Percentiles rank a stretch among this genome's conserved stretches.
These are phyloP conservation scores for Amylostereum areolatum DNA, from an alignment of 1,284 basidiomycete genomes.

Conservation along the genomic window DNA sequence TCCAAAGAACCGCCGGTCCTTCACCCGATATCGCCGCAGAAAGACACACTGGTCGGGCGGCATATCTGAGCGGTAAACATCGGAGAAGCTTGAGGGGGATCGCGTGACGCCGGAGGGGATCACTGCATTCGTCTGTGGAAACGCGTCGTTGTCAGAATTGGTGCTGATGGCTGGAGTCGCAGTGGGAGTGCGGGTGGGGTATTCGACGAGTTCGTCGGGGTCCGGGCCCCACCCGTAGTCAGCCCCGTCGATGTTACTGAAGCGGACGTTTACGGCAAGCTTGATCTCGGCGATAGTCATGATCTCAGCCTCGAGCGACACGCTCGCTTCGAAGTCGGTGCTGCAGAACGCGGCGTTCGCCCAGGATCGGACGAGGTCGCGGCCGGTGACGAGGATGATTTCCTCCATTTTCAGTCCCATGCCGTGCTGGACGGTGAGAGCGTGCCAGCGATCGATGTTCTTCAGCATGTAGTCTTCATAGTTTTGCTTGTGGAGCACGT, in stretches of 20 bases:
- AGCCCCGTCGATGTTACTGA: neutral
- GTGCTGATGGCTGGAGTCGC: too few species aligned
- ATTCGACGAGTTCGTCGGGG: too few species aligned
- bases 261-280: neutral
- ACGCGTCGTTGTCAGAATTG: too few species aligned
- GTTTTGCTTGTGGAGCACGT: neutral
- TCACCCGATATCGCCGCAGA: neutral
- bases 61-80: too few species aligned
- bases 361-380: conserved; percentile 3
- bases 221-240: neutral
- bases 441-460: conserved; percentile 6
- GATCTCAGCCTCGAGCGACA: neutral
- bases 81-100: too few species aligned
- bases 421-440: neutral
- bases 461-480: conserved; percentile 3
- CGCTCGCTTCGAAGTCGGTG: neutral
- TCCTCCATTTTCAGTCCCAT: conserved; percentile 5
- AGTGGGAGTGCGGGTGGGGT: too few species aligned
- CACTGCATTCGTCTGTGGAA: too few species aligned
- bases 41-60: conserved; percentile 6
- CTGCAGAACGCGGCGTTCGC: conserved; percentile 1
- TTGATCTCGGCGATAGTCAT: neutral
- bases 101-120: too few species aligned
- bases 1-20: neutral
- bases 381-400: conserved; percentile 7